Conservation (phyloP, 306 rosid species). For the Castanospermum australe region DNA sequence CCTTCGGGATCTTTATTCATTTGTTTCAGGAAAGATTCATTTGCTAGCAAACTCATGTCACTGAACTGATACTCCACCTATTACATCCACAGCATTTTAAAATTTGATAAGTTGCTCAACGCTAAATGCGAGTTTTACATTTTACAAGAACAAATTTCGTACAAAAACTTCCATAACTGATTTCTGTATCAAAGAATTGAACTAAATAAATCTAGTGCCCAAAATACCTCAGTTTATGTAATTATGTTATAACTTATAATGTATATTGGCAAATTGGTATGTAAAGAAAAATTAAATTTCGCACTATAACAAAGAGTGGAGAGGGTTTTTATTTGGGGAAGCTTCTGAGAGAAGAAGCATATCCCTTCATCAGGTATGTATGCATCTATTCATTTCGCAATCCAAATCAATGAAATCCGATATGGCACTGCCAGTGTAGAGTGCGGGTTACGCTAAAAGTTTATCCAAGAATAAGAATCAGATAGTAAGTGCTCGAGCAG, state of each 20-base stretch:
- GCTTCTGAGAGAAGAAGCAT: neutral
- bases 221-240: neutral
- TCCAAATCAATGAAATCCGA: neutral
- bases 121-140: neutral
- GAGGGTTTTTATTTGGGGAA: neutral
- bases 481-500: neutral
- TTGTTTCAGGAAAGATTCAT: slow-evolving; percentile 82
- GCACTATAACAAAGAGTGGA: neutral
- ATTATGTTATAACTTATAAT: neutral
- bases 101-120: neutral
- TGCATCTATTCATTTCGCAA: neutral
- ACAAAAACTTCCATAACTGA: neutral
- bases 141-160: neutral
- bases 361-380: neutral
- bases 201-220: neutral
- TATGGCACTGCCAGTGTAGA: neutral
- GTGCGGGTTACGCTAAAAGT: neutral
- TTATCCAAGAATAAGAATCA: neutral
- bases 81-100: slow-evolving; percentile 11
- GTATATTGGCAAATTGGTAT: too few species aligned
- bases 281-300: neutral
- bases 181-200: neutral
- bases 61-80: slow-evolving; percentile 94
- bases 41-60: slow-evolving; percentile 87
- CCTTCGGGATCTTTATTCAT: slow-evolving; percentile 90